Conservation (phyloP, 1,284 basidiomycete species). For the Ustilago xerochloae region DNA sequence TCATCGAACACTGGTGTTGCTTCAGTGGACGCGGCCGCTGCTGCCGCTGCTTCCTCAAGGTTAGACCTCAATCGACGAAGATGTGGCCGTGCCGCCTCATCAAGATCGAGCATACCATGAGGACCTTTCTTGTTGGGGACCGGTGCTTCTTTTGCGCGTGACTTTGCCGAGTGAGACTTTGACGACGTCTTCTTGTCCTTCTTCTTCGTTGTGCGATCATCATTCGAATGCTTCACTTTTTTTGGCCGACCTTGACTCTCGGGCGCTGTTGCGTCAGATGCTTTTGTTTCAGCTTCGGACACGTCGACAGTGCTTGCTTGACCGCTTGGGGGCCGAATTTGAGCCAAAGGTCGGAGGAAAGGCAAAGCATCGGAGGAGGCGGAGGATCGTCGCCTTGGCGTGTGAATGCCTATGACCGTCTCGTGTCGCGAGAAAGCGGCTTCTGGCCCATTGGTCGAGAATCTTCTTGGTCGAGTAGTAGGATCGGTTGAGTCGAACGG, state of each 20-base stretch:
- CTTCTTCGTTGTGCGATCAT: conserved; percentile 15
- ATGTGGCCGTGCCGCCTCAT: conserved; percentile 34
- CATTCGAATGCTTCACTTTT: conserved; percentile 9
- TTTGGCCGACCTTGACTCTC: conserved; percentile 12
- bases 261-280: not conserved
- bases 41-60: conserved; percentile 51
- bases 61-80: conserved; percentile 38
- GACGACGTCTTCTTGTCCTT: conserved; percentile 18
- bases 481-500: conserved; percentile 21
- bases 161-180: conserved; percentile 13
- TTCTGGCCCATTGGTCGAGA: conserved; percentile 56
- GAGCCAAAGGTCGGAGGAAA: conserved; percentile 42
- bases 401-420: conserved; percentile 63
- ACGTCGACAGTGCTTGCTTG: conserved; percentile 18
- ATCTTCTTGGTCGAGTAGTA: conserved; percentile 33
- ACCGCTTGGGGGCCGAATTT: conserved; percentile 46
- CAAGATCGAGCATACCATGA: conserved; percentile 33
- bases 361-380: conserved; percentile 30
- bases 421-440: conserved; percentile 58
- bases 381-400: conserved; percentile 48
- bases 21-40: conserved; percentile 43
- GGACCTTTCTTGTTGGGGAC: conserved; percentile 20
- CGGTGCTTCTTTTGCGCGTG: conserved; percentile 13
- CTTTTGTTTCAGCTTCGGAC: not conserved
- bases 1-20: conserved; percentile 6